Evolutionary conservation across 1,139 yeast species (phyloP), one percentile per base, ranked within the genome.

Genomic region (Sugiyamaella novakii): DNA sequence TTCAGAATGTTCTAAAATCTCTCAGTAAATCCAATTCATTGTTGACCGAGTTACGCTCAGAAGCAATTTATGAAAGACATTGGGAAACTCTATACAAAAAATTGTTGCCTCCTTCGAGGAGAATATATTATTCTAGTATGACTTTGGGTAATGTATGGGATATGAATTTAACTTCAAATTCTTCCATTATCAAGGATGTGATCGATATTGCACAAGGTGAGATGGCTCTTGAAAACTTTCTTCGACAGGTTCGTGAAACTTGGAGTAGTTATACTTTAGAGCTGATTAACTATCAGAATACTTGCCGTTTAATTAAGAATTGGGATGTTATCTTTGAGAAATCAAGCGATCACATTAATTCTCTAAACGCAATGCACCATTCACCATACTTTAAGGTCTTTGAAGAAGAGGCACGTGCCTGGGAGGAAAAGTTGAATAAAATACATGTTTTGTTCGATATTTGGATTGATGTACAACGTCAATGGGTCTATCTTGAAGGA

Each of bases 381-480:
- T 88, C 97, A 0, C 76, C 84, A 0, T 80, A 79, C 57, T 85
- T 71, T 64, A 69, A 69, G 11, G 73, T 75, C 0, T 87, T 88
- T 64, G 88, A 84, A 52, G 79, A 77, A 47, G 81, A 78, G 15
- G 77, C 83, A 0, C 54, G 67, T 3, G 72, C 71, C 1, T 72
- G 88, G 72, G 91, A 84, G 55, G 72, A 70, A 1, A 79, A 74
- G 52, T 64, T 92, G 29, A 78, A 77, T 46, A 62, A 67, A 0
- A 59, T 88, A 1, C 76, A 75, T 47, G 68, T 72, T 1, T 62
- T 87, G 2, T 72, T 87, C 40, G 89, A 83, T 57, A 62, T 69
- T 0, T 89, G 96, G 95, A 75, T 85, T 35, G 96, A 87, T 41
- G 87, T 83, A 1, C 98, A 92, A 64, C 72, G 84, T n/a, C 88